Percentiles rank a stretch among this genome's conserved stretches.
These are phyloP conservation scores for Canavalia ensiformis DNA, from an alignment of 306 rosid species.

Conservation along the genomic window DNA sequence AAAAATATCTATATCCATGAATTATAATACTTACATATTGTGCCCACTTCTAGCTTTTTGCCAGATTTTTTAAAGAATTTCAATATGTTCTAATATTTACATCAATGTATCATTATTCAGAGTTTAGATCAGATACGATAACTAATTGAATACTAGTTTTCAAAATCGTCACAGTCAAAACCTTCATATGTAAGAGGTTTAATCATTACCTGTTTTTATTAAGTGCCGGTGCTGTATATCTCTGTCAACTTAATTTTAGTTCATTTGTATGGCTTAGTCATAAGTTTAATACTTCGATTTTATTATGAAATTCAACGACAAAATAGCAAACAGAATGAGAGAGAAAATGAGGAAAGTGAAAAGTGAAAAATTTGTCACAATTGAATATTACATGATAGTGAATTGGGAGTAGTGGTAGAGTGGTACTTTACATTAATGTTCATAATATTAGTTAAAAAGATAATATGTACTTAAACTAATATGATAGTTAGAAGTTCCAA, in stretches of 20 bases:
- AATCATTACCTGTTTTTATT: not conserved
- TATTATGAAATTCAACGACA: not conserved
- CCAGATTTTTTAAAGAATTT: not conserved
- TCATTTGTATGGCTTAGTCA: not conserved
- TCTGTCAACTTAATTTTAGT: not conserved
- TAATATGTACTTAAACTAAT: too few species aligned
- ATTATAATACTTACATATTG: not conserved
- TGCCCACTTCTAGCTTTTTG: not conserved
- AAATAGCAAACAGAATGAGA: not conserved
- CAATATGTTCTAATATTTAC: not conserved
- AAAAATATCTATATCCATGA: not conserved
- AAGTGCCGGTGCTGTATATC: not conserved
- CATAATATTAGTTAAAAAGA: too few species aligned
- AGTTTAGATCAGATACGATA: slow-evolving; percentile 1
- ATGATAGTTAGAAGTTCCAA: too few species aligned
- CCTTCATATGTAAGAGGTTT: not conserved
- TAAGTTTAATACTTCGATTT: not conserved
- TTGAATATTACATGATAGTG: not conserved
- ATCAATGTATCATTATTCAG: not conserved
- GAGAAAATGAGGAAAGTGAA: not conserved
- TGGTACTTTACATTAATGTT: too few species aligned
- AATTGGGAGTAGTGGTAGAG: not conserved
- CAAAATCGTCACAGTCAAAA: not conserved
- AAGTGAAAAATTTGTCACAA: not conserved
- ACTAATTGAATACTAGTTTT: not conserved